phyloP scores from a whole-genome alignment of 75 land plant genomes.

The Pinus tabuliformis region DNA sequence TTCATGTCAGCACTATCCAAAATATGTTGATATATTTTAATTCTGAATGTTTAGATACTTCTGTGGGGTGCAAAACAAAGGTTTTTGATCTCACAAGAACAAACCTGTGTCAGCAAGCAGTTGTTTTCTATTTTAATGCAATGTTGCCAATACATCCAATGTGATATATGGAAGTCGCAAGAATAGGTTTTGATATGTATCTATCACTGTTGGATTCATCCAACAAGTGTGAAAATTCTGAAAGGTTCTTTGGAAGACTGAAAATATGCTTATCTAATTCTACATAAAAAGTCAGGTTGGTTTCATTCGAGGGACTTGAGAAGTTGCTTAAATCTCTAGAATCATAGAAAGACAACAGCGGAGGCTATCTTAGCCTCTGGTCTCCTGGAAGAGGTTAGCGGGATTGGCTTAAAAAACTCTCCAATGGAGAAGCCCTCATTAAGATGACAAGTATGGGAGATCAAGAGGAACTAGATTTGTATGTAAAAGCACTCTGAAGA shows the following conservation, averaged over 20 bases:
- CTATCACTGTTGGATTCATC: not conserved
- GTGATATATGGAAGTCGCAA: slow-evolving; percentile 12
- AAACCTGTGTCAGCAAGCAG: slow-evolving; percentile 52
- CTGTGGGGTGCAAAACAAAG: slow-evolving; percentile 5
- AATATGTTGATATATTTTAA: slow-evolving; percentile 42
- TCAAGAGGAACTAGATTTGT: slow-evolving; percentile 21
- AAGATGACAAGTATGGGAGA: not conserved
- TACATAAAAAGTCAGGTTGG: slow-evolving; percentile 83
- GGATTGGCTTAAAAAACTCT: slow-evolving; percentile 33
- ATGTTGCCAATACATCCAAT: slow-evolving; percentile 18
- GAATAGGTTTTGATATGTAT: not conserved
- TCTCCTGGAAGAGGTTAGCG: slow-evolving; percentile 56
- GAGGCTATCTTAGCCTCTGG: slow-evolving; percentile 74
- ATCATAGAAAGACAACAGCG: slow-evolving; percentile 52
- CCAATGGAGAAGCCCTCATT: not conserved
- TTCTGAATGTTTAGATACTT: slow-evolving; percentile 52
- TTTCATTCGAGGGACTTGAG: slow-evolving; percentile 70
- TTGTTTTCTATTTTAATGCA: slow-evolving; percentile 55
- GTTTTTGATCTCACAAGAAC: slow-evolving; percentile 59
- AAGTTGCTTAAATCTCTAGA: slow-evolving; percentile 29
- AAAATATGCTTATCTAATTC: slow-evolving; percentile 44
- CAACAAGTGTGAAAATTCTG: not conserved
- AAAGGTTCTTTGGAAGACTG: slow-evolving; percentile 16
- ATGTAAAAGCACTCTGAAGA: too few relatives aligned
- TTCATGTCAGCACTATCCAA: slow-evolving; percentile 16